Evolutionary conservation across 1,284 basidiomycete species (phyloP).

Genomic region (Ceratobasidium sp.): DNA sequence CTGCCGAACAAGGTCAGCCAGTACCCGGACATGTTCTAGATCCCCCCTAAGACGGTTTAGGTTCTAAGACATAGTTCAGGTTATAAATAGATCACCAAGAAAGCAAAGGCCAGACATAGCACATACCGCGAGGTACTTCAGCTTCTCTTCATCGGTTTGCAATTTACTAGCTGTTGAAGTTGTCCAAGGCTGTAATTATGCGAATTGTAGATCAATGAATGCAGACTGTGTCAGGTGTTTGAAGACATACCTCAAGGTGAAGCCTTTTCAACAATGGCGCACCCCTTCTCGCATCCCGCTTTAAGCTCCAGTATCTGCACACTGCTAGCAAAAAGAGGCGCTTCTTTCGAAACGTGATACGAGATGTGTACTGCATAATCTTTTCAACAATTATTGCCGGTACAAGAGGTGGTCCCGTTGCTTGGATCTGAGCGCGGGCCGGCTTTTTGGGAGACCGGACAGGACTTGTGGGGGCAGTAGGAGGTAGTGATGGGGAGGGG

Average conservation of each 20-base stretch:
- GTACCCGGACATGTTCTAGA: slow-evolving; percentile 75
- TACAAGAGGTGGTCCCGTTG: slow-evolving; percentile 78
- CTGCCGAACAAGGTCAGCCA: slow-evolving; percentile 79
- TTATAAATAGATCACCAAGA: slow-evolving; percentile 5
- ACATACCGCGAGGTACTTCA: slow-evolving; percentile 81
- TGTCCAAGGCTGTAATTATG: slow-evolving; percentile 80
- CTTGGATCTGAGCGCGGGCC: slow-evolving; percentile 82
- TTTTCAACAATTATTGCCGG: slow-evolving; percentile 78
- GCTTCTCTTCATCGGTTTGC: slow-evolving; percentile 85
- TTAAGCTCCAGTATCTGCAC: slow-evolving; percentile 96
- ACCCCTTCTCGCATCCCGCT: slow-evolving; percentile 90
- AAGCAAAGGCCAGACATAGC: slow-evolving; percentile 45
- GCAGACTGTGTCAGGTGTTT: not conserved
- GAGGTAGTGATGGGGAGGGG: slow-evolving; percentile 7
- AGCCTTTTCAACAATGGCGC: slow-evolving; percentile 93
- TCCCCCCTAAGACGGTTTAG: slow-evolving; percentile 79
- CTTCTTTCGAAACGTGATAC: slow-evolving; percentile 80
- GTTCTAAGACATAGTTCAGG: slow-evolving; percentile 60
- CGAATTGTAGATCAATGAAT: not conserved
- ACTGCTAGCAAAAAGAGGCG: slow-evolving; percentile 79
- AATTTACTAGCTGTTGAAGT: slow-evolving; percentile 73
- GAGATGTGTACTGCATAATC: slow-evolving; percentile 80
- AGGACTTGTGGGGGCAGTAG: slow-evolving; percentile 27
- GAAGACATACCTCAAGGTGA: slow-evolving; percentile 76
- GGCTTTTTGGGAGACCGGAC: slow-evolving; percentile 66